Base-by-base conservation (phyloP, 345 rosid species). In the Cardamine chenopodiifolia region DNA sequence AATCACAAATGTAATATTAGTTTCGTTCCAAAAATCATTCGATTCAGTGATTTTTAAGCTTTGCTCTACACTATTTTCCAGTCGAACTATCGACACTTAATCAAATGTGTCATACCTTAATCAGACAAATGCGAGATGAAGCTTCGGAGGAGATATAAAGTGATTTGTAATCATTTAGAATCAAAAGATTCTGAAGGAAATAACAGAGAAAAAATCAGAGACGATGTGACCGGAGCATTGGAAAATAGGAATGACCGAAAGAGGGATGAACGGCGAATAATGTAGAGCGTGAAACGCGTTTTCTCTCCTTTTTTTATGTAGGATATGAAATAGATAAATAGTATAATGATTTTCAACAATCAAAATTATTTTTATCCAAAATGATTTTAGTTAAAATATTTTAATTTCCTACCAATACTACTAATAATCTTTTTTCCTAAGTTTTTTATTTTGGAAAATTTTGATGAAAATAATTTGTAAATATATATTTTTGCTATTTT, bases 191-290 rank as follows among this genome's bases (percentile, higher is more conserved):
- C n/a, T 10, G 58, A 47, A 44, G 15, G 39, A 56, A 57, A 65
- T 6, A 55, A 12, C 8, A 18, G 31, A 72, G 53, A 49, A 60
- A 62, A 63, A 42, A 39, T 40, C 42, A 29, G 45, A 19, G n/a
- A 32, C 32, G 63, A 73, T 50, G 64, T 47, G 76, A 72, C 68
- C 76, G 29, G 15, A n/a, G 64, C 57, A 31, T 64, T 55, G 60
- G 35, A 25, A 66, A 74, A 74, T 18, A 57, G 31, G 50, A 66
- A n/a, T n/a, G n/a, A n/a, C n/a, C n/a, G n/a, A n/a, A 56, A 32
- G 26, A 56, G n/a, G 1, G 50, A 66, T 10, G 10, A 34, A 57
- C 50, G 56, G 72, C 35, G 12, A 66, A 44, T 66, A 56, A 32
- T 3, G 2, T 34, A 8, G 61, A 48, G 25, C 23, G 67, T 74